Conservation (phyloP, 2,329 filamentous ascomycete genomes). For the Colletotrichum musae region DNA sequence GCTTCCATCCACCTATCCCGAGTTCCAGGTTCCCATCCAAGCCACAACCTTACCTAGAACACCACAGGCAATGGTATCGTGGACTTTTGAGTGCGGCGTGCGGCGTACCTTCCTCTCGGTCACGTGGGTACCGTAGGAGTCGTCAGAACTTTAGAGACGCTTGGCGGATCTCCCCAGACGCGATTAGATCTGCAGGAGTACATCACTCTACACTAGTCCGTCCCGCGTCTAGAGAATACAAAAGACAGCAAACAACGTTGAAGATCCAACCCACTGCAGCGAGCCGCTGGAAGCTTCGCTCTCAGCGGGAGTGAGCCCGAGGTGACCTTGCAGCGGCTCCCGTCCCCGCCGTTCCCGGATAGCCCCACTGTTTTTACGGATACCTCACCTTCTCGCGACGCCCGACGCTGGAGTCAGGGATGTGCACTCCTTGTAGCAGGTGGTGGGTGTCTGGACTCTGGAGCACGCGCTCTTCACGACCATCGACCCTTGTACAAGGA, state of each 20-base stretch:
- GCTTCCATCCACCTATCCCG: too few relatives aligned
- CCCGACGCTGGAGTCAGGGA: constrained; percentile 11
- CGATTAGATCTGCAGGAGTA: not conserved
- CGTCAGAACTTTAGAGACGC: not conserved
- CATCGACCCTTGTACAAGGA: constrained; percentile 14
- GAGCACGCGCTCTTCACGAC: constrained; percentile 4
- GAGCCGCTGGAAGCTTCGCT: constrained; percentile 21
- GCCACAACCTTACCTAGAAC: too few relatives aligned
- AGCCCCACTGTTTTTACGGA: constrained; percentile 22
- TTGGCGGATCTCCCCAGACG: constrained; percentile 3
- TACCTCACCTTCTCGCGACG: not conserved
- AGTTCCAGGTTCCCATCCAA: too few relatives aligned
- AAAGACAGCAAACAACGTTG: not conserved
- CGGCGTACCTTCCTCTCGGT: too few relatives aligned
- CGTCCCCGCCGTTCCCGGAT: constrained; percentile 20
- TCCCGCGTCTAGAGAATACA: constrained; percentile 4
- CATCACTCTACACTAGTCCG: too few relatives aligned
- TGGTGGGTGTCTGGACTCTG: not conserved
- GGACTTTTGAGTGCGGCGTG: too few relatives aligned
- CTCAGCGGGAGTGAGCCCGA: not conserved
- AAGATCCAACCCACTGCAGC: constrained; percentile 17
- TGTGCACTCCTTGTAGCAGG: constrained; percentile 24
- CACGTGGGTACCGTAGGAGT: too few relatives aligned
- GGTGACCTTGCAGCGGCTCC: constrained; percentile 30
- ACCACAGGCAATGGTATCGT: too few relatives aligned